phyloP scores from a whole-genome alignment of 768 basidiomycete species.

The Nidularia sp. region DNA sequence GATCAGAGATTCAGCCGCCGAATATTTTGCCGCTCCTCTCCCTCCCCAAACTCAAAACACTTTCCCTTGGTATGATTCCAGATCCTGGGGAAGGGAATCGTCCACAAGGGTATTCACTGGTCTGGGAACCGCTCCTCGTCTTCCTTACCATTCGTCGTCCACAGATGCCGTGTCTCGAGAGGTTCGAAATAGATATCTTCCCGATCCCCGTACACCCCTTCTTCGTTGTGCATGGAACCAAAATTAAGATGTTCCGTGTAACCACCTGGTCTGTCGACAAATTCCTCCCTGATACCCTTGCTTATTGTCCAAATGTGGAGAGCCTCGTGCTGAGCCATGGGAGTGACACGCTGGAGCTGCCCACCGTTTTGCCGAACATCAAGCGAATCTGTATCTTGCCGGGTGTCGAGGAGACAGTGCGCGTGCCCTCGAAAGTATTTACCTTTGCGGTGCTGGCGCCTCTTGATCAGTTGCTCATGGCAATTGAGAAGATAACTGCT shows the following conservation, averaged over 20 bases:
- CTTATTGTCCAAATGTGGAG: conserved; percentile 35
- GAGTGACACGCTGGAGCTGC: conserved; percentile 21
- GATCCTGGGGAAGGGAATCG: conserved; percentile 9
- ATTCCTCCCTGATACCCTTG: conserved; percentile 29
- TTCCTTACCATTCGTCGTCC: conserved; percentile 25
- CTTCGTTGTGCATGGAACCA: conserved; percentile 33
- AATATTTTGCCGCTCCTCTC: conserved; percentile 15
- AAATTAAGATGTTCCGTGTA: conserved; percentile 36
- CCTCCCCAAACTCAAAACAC: conserved; percentile 33
- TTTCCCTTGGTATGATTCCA: conserved; percentile 35
- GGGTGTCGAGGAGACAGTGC: conserved; percentile 28
- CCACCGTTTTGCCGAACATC: conserved; percentile 30
- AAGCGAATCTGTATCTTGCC: conserved; percentile 41
- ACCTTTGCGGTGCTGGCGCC: conserved; percentile 34
- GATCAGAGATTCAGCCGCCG: neutral
- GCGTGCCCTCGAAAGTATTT: conserved; percentile 32
- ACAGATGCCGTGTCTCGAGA: conserved; percentile 32
- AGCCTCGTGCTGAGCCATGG: conserved; percentile 33
- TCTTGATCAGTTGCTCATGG: conserved; percentile 31
- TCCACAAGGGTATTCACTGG: conserved; percentile 6
- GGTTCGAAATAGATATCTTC: conserved; percentile 41
- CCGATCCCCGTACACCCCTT: conserved; percentile 26
- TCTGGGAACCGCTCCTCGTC: conserved; percentile 35
- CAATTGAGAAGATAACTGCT: conserved; percentile 28
- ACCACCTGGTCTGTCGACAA: conserved; percentile 19